Evolutionary conservation across 2,329 filamentous ascomycete genomes (phyloP).

Genomic region (Rhynchosporium secalis): DNA sequence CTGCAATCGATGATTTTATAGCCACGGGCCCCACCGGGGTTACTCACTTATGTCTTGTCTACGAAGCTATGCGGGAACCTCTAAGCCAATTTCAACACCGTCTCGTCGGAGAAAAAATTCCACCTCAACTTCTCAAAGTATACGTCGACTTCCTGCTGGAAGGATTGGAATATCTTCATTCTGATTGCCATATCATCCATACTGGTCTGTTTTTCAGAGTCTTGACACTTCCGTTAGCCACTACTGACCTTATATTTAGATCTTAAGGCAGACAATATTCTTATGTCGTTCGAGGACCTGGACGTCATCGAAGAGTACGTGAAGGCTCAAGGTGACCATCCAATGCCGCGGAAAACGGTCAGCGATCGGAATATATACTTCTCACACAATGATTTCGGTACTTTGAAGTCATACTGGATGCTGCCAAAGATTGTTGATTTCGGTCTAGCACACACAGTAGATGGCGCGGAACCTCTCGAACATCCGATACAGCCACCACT

Average conservation of each 20-base stretch:
- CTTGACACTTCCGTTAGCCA: not conserved
- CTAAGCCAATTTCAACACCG: slow-evolving; percentile 19
- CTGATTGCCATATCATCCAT: slow-evolving; percentile 24
- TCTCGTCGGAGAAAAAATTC: slow-evolving; percentile 9
- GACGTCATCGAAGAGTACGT: slow-evolving; percentile 17
- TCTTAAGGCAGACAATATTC: slow-evolving; percentile 18
- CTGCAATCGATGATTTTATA: slow-evolving; percentile 16
- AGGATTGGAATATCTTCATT: slow-evolving; percentile 25
- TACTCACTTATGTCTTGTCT: slow-evolving; percentile 23
- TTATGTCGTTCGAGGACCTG: slow-evolving; percentile 18
- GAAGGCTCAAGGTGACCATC: slow-evolving; percentile 15
- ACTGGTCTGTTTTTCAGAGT: slow-evolving; percentile 20
- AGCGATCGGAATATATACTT: slow-evolving; percentile 16
- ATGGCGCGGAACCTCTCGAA: slow-evolving; percentile 4
- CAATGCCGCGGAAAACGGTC: slow-evolving; percentile 17
- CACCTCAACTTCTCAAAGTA: slow-evolving; percentile 21
- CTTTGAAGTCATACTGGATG: slow-evolving; percentile 17
- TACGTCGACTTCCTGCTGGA: slow-evolving; percentile 19
- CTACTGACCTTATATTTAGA: slow-evolving; percentile 11
- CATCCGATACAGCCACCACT: slow-evolving; percentile 28
- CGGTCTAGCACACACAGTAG: slow-evolving; percentile 13
- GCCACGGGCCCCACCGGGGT: slow-evolving; percentile 6
- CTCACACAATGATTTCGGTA: slow-evolving; percentile 18
- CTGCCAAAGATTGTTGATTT: slow-evolving; percentile 20
- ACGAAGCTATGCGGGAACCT: slow-evolving; percentile 22